Base-by-base conservation (phyloP, 1,284 basidiomycete species). In the Thelephora terrestris region DNA sequence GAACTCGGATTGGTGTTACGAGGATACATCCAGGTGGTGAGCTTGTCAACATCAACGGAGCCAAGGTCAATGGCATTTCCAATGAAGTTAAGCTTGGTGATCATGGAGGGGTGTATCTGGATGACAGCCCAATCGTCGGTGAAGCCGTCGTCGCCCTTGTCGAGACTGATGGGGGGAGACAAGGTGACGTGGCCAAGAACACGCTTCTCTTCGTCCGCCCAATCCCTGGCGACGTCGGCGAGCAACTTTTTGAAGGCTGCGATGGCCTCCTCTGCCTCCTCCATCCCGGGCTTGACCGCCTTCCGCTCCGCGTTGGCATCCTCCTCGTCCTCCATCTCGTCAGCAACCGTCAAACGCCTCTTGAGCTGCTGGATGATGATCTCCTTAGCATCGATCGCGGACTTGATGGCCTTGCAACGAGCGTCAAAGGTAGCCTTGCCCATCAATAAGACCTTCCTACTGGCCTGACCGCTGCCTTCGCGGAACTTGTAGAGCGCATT, bases 71-170 rank as follows among this genome's bases (percentile, higher is more conserved):
- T 57, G 16, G 29, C 38, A 20, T 57, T 57, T 0, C 58, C 59
- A 14, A 47, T 32, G 51, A 60, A 58, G 50, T 53, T 57, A 14
- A 14, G 21, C 50, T 7, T 43, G 50, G 52, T 47, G 49, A 70
- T 50, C 57, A 61, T 68, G 53, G 51, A 17, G 35, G 58, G 43
- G 54, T 63, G 50, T 18, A 68, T 52, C 53, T 64, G 47, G 56
- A 71, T 50, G 35, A 70, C 49, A 5, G 55, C 68, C 51, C 53
- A 66, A 46, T 69, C 63, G n/a, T 63, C 57, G 16, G 61, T 65
- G 45, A 54, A 67, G 0, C 54, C 34, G 3, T 61, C 54, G 21
- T 52, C 39, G 42, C 51, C 54, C 47, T 24, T 21, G 49, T 37
- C 29, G 51, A 59, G 7, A 45, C 40, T 32, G 52, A 69, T 58